Percentiles rank a stretch among this genome's conserved stretches.
Conservation (phyloP, 2,329 filamentous ascomycete genomes). For the Lachnum nothofagi region DNA sequence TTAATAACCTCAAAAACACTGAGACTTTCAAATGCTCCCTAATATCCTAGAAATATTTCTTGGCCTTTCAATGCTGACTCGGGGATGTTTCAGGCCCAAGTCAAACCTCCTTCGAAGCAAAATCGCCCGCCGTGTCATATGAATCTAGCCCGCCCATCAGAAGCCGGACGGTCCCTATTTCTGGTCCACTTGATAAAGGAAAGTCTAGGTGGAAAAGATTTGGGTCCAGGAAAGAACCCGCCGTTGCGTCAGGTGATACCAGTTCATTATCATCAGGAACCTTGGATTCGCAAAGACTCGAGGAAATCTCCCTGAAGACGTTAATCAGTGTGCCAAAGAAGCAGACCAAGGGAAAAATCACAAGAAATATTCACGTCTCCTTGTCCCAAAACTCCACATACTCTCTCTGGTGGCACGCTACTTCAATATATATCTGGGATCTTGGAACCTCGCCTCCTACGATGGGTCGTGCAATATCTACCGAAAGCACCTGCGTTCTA, state of each 20-base stretch:
- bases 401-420: conserved; percentile 38
- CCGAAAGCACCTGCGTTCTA: conserved; percentile 37
- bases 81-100: neutral
- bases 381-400: conserved; percentile 38
- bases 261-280: conserved; percentile 36
- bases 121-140: conserved; percentile 19
- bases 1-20: no score
- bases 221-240: conserved; percentile 27
- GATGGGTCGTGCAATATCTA: conserved; percentile 32
- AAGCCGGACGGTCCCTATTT: conserved; percentile 14
- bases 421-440: conserved; percentile 38
- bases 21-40: no score
- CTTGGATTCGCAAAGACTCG: conserved; percentile 34
- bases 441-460: conserved; percentile 35
- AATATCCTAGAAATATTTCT: no score
- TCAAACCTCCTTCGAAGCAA: conserved; percentile 11
- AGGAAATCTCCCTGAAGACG: conserved; percentile 36
- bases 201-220: conserved; percentile 33
- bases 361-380: conserved; percentile 34
- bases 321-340: conserved; percentile 30
- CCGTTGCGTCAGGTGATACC: conserved; percentile 32
- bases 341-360: conserved; percentile 28
- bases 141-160: conserved; percentile 14
- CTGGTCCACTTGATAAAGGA: conserved; percentile 20
- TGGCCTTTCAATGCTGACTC: no score